Conservation (phyloP, 768 basidiomycete species). For the Lanmaoa rubissima region DNA sequence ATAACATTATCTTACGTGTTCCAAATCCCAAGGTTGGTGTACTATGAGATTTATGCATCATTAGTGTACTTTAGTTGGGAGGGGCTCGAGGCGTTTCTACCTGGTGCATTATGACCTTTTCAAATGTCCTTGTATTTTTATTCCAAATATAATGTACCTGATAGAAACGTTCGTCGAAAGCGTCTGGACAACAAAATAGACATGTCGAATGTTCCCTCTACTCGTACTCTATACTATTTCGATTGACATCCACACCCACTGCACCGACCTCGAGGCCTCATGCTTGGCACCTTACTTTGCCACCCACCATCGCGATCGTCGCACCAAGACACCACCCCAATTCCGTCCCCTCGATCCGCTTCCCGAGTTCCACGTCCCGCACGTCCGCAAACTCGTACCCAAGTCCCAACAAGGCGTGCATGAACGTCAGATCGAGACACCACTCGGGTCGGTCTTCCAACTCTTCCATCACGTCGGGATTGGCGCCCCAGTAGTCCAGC, state of each 20-base stretch:
- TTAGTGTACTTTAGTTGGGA: too few species aligned
- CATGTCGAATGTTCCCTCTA: not conserved
- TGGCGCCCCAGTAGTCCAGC: conserved; percentile 46
- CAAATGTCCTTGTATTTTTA: too few species aligned
- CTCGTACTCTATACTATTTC: not conserved
- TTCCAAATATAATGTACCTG: too few species aligned
- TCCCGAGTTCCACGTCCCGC: conserved; percentile 74
- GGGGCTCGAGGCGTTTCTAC: too few species aligned
- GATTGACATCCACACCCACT: not conserved
- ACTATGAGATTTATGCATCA: too few species aligned
- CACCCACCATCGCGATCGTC: conserved; percentile 69
- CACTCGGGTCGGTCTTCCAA: conserved; percentile 85
- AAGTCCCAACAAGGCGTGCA: conserved; percentile 81
- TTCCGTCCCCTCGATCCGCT: conserved; percentile 86
- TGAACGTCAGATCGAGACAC: conserved; percentile 95
- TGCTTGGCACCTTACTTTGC: conserved; percentile 53
- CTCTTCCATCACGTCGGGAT: conserved; percentile 57
- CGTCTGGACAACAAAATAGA: not conserved
- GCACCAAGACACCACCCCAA: conserved; percentile 93
- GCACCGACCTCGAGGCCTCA: conserved; percentile 7
- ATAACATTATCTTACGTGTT: not conserved
- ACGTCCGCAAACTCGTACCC: conserved; percentile 86
- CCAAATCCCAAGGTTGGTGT: too few species aligned
- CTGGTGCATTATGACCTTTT: too few species aligned
- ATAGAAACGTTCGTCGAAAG: not conserved